Conservation (phyloP, 106 monocot genomes). For the Dendrobium catenatum region DNA sequence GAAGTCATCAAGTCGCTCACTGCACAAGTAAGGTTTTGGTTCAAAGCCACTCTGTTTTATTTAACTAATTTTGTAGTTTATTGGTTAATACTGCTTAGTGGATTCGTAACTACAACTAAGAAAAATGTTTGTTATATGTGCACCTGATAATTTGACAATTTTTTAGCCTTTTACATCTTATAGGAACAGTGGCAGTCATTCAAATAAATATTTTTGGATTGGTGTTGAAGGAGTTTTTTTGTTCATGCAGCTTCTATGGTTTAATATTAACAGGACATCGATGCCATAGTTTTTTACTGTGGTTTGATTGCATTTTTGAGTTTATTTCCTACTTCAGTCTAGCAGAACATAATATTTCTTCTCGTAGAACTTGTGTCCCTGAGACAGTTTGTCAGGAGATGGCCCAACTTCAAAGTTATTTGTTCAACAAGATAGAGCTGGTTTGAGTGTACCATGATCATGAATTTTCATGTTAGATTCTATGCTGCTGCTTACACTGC, state of each 20-base stretch:
- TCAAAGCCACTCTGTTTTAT: not conserved
- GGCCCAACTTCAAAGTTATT: not conserved
- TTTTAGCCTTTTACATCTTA: not conserved
- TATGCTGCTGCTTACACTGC: not conserved
- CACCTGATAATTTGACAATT: not conserved
- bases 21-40: constrained; percentile 57
- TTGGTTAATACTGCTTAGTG: not conserved
- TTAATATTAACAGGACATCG: not conserved
- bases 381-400: not conserved
- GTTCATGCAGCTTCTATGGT: not conserved
- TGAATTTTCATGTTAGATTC: not conserved
- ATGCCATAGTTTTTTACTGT: not conserved
- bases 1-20: constrained; percentile 97
- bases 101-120: not conserved
- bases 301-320: not conserved
- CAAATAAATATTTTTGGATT: not conserved
- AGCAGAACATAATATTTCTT: not conserved
- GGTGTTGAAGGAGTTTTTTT: not conserved
- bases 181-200: not conserved
- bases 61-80: not conserved
- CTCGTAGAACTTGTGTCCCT: not conserved
- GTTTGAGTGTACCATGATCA: not conserved
- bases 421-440: not conserved
- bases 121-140: not conserved
- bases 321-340: not conserved